Percentiles rank a stretch among this genome's conserved stretches.
Conservation (phyloP, 2,329 filamentous ascomycete genomes). For the Ceratocystis huliohia region DNA sequence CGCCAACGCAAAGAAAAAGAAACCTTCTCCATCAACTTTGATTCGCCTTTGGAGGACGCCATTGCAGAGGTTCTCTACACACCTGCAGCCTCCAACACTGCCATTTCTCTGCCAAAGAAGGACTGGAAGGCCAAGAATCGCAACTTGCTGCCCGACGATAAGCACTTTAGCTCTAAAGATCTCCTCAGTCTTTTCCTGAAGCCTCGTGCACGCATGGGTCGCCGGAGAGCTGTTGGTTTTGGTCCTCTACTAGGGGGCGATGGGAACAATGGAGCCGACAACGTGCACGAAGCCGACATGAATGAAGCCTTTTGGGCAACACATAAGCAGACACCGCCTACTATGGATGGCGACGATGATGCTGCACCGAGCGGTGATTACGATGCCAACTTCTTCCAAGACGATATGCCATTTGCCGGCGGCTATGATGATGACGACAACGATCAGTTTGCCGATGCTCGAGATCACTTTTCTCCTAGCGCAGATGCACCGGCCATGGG, state of each 20-base stretch:
- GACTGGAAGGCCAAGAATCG: slow-evolving; percentile 91
- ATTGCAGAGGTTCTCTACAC: slow-evolving; percentile 70
- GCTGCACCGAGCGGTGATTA: slow-evolving; percentile 62
- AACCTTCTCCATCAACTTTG: slow-evolving; percentile 87
- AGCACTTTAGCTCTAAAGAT: slow-evolving; percentile 92
- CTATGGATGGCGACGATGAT: slow-evolving; percentile 38
- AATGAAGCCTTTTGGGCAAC: slow-evolving; percentile 94
- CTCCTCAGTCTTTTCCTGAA: slow-evolving; percentile 86
- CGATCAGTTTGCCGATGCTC: slow-evolving; percentile 63
- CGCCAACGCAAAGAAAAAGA: slow-evolving; percentile 87
- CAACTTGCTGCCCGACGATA: slow-evolving; percentile 91
- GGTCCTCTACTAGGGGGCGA: slow-evolving; percentile 24
- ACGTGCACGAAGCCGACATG: slow-evolving; percentile 60
- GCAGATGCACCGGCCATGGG: slow-evolving; percentile 39
- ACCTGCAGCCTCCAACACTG: slow-evolving; percentile 63
- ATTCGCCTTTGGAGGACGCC: slow-evolving; percentile 55
- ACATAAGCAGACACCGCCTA: slow-evolving; percentile 43
- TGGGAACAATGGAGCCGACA: slow-evolving; percentile 33
- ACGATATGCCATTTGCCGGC: slow-evolving; percentile 57
- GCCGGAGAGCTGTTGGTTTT: slow-evolving; percentile 35
- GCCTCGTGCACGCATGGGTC: slow-evolving; percentile 72
- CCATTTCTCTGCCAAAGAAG: slow-evolving; percentile 78
- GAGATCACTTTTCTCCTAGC: slow-evolving; percentile 63
- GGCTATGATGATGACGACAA: slow-evolving; percentile 57
- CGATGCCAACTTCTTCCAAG: slow-evolving; percentile 95